A percentile compares a stretch with the other conserved stretches of the same genome.
phyloP scores from a whole-genome alignment of 2,329 filamentous ascomycete genomes.

The Pseudofabraea citricarpa region DNA sequence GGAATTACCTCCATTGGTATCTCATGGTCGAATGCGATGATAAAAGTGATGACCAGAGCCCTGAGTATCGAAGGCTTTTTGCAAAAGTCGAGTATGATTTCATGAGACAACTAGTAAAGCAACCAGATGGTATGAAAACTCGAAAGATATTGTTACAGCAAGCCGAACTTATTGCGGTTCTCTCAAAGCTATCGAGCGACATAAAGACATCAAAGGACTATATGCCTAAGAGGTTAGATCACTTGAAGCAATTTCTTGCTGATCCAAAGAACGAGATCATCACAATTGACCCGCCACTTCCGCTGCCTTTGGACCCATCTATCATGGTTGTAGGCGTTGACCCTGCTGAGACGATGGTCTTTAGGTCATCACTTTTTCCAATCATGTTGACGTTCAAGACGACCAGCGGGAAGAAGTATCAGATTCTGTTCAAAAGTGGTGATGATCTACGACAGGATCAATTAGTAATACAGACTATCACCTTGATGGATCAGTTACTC shows the following conservation, averaged over 20 bases:
- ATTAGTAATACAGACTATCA: slow-evolving; percentile 95
- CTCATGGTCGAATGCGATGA: slow-evolving; percentile 94
- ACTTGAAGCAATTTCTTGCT: slow-evolving; percentile 75
- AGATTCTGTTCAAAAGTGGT: slow-evolving; percentile 94
- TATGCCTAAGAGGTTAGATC: slow-evolving; percentile 75
- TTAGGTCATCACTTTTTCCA: slow-evolving; percentile 91
- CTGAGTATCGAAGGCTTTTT: slow-evolving; percentile 78
- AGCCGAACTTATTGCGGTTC: slow-evolving; percentile 80
- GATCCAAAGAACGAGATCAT: slow-evolving; percentile 89
- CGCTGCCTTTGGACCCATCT: slow-evolving; percentile 82
- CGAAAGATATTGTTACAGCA: slow-evolving; percentile 77
- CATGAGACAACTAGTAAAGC: slow-evolving; percentile 78
- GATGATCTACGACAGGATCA: slow-evolving; percentile 97
- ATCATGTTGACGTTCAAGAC: slow-evolving; percentile 91
- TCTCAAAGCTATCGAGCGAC: slow-evolving; percentile 85
- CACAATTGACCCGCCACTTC: slow-evolving; percentile 77
- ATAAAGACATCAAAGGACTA: slow-evolving; percentile 71
- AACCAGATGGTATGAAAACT: slow-evolving; percentile 63
- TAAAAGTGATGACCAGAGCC: slow-evolving; percentile 64
- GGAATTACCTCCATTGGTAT: slow-evolving; percentile 98
- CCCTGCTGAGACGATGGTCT: slow-evolving; percentile 82
- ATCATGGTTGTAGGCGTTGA: slow-evolving; percentile 74
- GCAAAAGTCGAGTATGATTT: slow-evolving; percentile 94
- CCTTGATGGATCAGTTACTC: slow-evolving; percentile 91
- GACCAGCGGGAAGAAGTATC: slow-evolving; percentile 69